phyloP scores from a whole-genome alignment of 1,284 basidiomycete genomes.

The Puccinia brachypodii region DNA sequence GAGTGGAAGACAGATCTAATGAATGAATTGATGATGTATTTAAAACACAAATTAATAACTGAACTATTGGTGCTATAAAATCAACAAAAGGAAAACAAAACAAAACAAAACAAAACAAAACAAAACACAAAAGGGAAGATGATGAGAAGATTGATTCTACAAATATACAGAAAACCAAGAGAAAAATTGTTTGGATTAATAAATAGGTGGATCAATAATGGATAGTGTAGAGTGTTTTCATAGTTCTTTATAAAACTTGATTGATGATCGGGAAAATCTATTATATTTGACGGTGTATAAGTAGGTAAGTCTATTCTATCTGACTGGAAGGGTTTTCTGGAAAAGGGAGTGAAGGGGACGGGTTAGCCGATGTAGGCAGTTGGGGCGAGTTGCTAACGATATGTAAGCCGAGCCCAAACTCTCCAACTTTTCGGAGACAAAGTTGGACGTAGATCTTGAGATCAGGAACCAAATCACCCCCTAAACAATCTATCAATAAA shows the following conservation, averaged over 20 bases:
- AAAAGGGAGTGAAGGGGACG: neutral
- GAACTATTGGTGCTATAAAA: no score
- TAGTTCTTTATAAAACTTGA: no score
- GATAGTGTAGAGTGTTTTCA: no score
- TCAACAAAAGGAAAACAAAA: neutral
- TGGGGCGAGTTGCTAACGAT: neutral
- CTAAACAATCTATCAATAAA: conserved; percentile 34
- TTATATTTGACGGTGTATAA: no score
- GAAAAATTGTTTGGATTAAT: neutral
- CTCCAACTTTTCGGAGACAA: conserved; percentile 36
- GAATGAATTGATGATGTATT: no score
- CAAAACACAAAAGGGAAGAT: neutral
- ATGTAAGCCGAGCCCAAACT: conserved; percentile 12
- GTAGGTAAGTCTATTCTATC: no score
- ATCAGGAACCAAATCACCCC: conserved; percentile 14
- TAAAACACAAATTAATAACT: no score
- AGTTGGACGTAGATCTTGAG: conserved; percentile 28
- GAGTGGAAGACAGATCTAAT: no score
- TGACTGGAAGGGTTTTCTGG: neutral
- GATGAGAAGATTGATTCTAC: neutral
- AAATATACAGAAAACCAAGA: neutral
- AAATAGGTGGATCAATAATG: no score
- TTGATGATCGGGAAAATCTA: no score
- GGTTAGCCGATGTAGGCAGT: neutral
- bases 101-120: conserved; percentile 1